Base-by-base conservation (phyloP, 306 rosid species). In the Styphnolobium japonicum region DNA sequence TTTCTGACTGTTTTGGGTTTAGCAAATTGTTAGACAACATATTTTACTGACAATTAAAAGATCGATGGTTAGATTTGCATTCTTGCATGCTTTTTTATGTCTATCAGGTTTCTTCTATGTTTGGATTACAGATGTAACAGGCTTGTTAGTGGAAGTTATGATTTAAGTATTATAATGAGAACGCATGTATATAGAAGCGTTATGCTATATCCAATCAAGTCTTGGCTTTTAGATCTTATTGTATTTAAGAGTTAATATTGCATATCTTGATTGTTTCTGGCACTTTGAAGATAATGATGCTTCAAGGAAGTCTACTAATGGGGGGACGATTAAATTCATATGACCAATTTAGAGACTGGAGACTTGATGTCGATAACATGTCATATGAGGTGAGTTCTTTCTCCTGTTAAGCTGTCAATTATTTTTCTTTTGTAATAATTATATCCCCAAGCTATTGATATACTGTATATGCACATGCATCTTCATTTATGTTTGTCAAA, bases 351-450 rank as follows among this genome's bases (percentile, higher is more conserved):
- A 86, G 98, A 61, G 97, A 93, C 23, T 82, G 77, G 97, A 89
- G 99, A 82, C 99, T 96, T 15, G 98, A 93, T 71, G 94, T 93
- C 22, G 99, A 95, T 86, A 85, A 86, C 85, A 95, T 95, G 99
- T 84, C 99, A 6, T 96, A 96, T 31, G 99, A 96, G 96, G 99
- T 90, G 34, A 9, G 37, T 49, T 67, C 42, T 43, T 70, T 42
- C 14, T 74, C 42, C 29, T 34, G 6, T 42, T 2, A 15, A 42
- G 10, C 22, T 43, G 19, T 64, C 23, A 18, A 62, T 61, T 40
- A 5, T 60, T 43, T 8, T 73, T 45, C 25, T 78, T 16, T 23
- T 66, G 39, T 14, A 39, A 22, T 68, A 27, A n/a, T 33, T 58
- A 40, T 43, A 61, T 49, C 7, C 8, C 31, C 43, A 60, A 8